phyloP scores from a whole-genome alignment of 129 eudicot genomes.

The Artemisia tridentata region DNA sequence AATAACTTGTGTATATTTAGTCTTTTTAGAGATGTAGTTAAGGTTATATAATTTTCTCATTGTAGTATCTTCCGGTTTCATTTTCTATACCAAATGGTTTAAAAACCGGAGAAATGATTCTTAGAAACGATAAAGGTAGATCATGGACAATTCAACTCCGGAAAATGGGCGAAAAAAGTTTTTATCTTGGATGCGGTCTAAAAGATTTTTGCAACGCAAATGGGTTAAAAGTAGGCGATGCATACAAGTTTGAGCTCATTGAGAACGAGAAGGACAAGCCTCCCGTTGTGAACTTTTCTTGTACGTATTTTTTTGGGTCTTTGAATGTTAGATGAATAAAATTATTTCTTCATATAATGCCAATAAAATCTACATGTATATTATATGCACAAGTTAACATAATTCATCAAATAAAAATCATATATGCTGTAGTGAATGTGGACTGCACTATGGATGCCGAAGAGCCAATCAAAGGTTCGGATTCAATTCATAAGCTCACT shows the following conservation, averaged over 20 bases:
- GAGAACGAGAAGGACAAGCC: slow-evolving; percentile 16
- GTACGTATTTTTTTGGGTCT: background rate
- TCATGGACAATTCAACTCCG: slow-evolving; percentile 21
- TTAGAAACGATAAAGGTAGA: slow-evolving; percentile 16
- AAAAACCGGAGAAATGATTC: slow-evolving; percentile 11
- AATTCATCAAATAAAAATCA: no score
- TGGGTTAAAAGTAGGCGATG: slow-evolving; percentile 23
- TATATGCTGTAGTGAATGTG: no score
- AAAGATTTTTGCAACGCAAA: slow-evolving; percentile 3
- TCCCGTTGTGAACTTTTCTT: slow-evolving; percentile 15
- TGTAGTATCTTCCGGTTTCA: slow-evolving; percentile 21
- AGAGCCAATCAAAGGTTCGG: no score
- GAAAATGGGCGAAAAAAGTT: background rate
- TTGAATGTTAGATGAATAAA: no score
- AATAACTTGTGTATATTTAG: background rate
- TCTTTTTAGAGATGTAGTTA: no score
- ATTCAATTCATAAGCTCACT: background rate
- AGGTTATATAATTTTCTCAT: background rate
- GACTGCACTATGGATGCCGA: no score
- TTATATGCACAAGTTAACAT: no score
- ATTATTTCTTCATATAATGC: no score
- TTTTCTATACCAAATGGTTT: slow-evolving; percentile 23
- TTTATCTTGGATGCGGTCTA: slow-evolving; percentile 1
- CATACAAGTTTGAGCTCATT: slow-evolving; percentile 24
- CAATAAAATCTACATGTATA: no score